Evolutionary conservation across 371 early-diverging fungal genomes (phyloP).

Genomic region (Coemansia sp.): DNA sequence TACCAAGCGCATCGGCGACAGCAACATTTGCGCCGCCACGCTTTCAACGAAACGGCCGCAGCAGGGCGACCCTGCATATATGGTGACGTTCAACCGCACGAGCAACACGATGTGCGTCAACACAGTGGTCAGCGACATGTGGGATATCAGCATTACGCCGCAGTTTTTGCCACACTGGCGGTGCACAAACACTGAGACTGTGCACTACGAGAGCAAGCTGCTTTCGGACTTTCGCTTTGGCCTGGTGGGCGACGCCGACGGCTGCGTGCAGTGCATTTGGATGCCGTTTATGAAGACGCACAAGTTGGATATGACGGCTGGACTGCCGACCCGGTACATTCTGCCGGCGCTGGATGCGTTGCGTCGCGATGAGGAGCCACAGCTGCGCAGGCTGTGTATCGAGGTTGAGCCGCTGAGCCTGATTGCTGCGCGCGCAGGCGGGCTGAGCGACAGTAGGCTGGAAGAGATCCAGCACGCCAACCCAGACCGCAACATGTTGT

Average conservation of each 20-base stretch:
- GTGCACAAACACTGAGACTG: constrained; percentile 66
- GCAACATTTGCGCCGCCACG: constrained; percentile 61
- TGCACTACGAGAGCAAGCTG: constrained; percentile 68
- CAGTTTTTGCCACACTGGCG: constrained; percentile 66
- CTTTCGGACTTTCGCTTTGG: constrained; percentile 53
- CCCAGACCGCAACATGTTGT: constrained; percentile 62
- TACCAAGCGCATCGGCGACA: constrained; percentile 58
- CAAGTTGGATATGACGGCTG: constrained; percentile 3
- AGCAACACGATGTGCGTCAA: constrained; percentile 57
- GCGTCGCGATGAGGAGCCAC: constrained; percentile 39
- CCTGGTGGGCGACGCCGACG: constrained; percentile 66
- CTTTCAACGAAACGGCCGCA: constrained; percentile 52
- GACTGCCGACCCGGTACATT: constrained; percentile 20
- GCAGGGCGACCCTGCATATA: constrained; percentile 60
- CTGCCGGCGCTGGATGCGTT: constrained; percentile 29
- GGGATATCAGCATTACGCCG: constrained; percentile 51
- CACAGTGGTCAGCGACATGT: constrained; percentile 56
- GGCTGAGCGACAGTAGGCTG: constrained; percentile 71
- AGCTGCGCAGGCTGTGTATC: constrained; percentile 61
- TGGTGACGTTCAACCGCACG: constrained; percentile 65
- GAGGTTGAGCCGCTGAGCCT: constrained; percentile 75
- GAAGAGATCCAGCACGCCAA: constrained; percentile 63
- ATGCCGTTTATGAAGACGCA: constrained; percentile 15
- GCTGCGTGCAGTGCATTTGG: constrained; percentile 74
- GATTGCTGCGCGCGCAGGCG: constrained; percentile 71